Evolutionary conservation across 1,139 yeast species (phyloP).

Genomic region (Geotrichum phurueaensis): DNA sequence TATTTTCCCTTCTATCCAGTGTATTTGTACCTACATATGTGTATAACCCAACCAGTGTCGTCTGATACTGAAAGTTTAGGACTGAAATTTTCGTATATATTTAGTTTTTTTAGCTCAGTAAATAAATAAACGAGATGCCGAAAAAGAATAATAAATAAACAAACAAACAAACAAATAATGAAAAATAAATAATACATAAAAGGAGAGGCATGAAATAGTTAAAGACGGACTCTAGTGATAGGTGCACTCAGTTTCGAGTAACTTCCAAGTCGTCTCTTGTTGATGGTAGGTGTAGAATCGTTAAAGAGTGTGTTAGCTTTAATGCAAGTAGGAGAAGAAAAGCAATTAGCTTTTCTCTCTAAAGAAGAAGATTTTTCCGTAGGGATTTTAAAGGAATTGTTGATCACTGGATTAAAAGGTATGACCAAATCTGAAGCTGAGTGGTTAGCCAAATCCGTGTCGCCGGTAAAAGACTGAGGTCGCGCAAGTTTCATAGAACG

Average conservation of each 20-base stretch:
- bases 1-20: background rate
- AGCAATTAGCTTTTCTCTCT: background rate
- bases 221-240: background rate
- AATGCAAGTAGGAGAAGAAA: conserved; percentile 2
- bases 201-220: background rate
- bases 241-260: background rate
- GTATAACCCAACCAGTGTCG: background rate
- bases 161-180: background rate
- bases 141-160: conserved; percentile 10
- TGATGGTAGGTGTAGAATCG: conserved; percentile 7
- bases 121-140: conserved; percentile 13
- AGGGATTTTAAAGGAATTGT: conserved; percentile 1
- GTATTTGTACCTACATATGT: background rate
- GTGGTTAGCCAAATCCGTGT: background rate
- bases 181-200: conserved; percentile 2
- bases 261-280: background rate
- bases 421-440: conserved; percentile 1
- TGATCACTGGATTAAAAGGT: conserved; percentile 4
- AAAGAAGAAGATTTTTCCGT: background rate
- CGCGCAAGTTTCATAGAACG: conserved; percentile 26
- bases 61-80: background rate
- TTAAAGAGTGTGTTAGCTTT: conserved; percentile 1
- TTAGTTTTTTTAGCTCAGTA: conserved; percentile 16
- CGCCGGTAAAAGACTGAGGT: conserved; percentile 8
- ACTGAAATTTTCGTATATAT: conserved; percentile 1